A percentile compares a stretch with the other conserved stretches of the same genome.
These are phyloP conservation scores for Aspergillus ochraceoroseus DNA, from an alignment of 2,329 filamentous ascomycete species.

Conservation along the genomic window DNA sequence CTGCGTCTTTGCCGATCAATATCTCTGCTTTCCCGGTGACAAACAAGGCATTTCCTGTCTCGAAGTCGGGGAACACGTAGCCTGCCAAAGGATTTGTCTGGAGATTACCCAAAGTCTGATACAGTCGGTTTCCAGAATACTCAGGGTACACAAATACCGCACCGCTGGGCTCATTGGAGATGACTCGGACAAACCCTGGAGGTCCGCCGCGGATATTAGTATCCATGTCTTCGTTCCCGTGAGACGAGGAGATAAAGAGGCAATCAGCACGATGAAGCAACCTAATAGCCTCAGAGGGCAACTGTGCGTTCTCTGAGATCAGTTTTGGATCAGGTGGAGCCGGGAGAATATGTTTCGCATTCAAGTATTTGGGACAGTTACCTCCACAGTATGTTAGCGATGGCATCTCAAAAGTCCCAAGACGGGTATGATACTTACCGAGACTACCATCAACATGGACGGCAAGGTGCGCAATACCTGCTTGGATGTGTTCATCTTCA, in stretches of 20 bases:
- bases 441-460: conserved; percentile 66
- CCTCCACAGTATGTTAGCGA: conserved; percentile 40
- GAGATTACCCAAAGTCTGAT: conserved; percentile 78
- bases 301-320: conserved; percentile 44
- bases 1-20: conserved; percentile 60
- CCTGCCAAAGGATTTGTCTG: conserved; percentile 62
- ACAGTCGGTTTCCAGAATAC: conserved; percentile 77
- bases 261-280: conserved; percentile 64
- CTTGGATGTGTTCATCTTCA: conserved; percentile 18
- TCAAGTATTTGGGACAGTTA: conserved; percentile 85
- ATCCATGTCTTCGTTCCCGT: conserved; percentile 65
- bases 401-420: not conserved
- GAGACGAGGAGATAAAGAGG: conserved; percentile 69
- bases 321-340: conserved; percentile 53
- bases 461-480: conserved; percentile 52
- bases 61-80: conserved; percentile 68
- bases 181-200: conserved; percentile 66
- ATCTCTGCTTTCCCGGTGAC: conserved; percentile 64
- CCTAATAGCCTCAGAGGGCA: conserved; percentile 53
- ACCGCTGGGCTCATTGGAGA: conserved; percentile 49
- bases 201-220: conserved; percentile 73
- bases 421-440: conserved; percentile 36
- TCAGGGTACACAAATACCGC: conserved; percentile 69
- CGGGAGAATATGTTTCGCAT: conserved; percentile 61
- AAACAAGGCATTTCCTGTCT: conserved; percentile 68